A percentile compares a stretch with the other conserved stretches of the same genome.
Evolutionary conservation across 371 early-diverging fungal species (phyloP).

Genomic region (Lichtheimia ramosa): DNA sequence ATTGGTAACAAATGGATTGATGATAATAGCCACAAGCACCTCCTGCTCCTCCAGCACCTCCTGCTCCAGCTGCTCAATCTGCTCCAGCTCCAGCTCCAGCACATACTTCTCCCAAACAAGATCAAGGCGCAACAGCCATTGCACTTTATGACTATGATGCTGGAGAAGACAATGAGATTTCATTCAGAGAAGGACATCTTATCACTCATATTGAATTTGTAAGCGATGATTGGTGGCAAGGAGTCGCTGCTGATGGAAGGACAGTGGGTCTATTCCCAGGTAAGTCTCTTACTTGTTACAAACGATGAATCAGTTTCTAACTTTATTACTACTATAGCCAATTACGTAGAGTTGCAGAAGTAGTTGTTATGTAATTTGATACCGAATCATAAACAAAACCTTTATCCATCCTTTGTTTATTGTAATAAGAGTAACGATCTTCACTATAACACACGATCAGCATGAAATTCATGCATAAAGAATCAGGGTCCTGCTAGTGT

Average conservation of each 20-base stretch:
- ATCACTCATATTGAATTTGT: slow-evolving; percentile 81
- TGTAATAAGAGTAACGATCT: too few species aligned
- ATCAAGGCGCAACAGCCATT: slow-evolving; percentile 50
- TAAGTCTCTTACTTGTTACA: slow-evolving; percentile 23
- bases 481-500: too few species aligned
- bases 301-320: background rate
- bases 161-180: slow-evolving; percentile 86
- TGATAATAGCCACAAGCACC: background rate
- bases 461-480: too few species aligned
- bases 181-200: slow-evolving; percentile 74
- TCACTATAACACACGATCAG: too few species aligned
- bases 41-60: background rate
- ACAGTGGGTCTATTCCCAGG: slow-evolving; percentile 78
- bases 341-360: slow-evolving; percentile 20
- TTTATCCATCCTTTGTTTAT: too few species aligned
- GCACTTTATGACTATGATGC: slow-evolving; percentile 88
- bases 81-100: slow-evolving; percentile 21
- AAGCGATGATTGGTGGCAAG: slow-evolving; percentile 94
- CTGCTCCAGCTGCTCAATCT: slow-evolving; percentile 7
- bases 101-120: slow-evolving; percentile 13
- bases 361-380: background rate
- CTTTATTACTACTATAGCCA: slow-evolving; percentile 8
- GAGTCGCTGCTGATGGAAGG: slow-evolving; percentile 54
- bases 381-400: too few species aligned
- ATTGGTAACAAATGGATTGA: too few species aligned